Conservation (phyloP, 345 rosid genomes). For the Eucalyptus tenuipes region DNA sequence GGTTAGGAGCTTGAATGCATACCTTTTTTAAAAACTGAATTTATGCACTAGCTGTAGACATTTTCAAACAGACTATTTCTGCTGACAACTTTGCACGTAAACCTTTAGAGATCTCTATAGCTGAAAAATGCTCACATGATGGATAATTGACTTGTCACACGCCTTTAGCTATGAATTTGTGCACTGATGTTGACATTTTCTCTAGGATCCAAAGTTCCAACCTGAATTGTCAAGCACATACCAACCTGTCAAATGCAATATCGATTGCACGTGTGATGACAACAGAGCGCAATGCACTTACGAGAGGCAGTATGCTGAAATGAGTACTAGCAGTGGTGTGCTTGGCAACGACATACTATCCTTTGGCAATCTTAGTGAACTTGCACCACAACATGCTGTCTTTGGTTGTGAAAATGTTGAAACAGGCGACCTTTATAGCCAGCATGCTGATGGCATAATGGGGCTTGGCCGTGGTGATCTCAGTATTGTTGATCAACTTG, state of each 20-base stretch:
- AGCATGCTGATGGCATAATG: slow-evolving; percentile 92
- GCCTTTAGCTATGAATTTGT: neutral
- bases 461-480: slow-evolving; percentile 93
- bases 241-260: slow-evolving; percentile 61
- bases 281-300: slow-evolving; percentile 53
- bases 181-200: neutral
- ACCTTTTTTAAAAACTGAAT: neutral
- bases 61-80: neutral
- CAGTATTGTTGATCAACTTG: slow-evolving; percentile 86
- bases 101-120: neutral
- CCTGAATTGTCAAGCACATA: slow-evolving; percentile 71
- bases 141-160: neutral
- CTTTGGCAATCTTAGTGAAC: slow-evolving; percentile 71
- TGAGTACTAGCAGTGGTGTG: slow-evolving; percentile 85
- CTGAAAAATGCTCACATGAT: neutral
- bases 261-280: slow-evolving; percentile 63
- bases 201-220: slow-evolving; percentile 78
- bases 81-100: neutral
- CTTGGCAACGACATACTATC: slow-evolving; percentile 76
- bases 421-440: slow-evolving; percentile 86
- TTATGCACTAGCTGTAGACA: neutral
- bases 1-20: neutral
- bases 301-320: slow-evolving; percentile 84
- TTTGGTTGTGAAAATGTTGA: slow-evolving; percentile 87
- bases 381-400: slow-evolving; percentile 64